phyloP scores from a whole-genome alignment of 2,329 filamentous ascomycete species.

The Ophioceras dolichostomum region DNA sequence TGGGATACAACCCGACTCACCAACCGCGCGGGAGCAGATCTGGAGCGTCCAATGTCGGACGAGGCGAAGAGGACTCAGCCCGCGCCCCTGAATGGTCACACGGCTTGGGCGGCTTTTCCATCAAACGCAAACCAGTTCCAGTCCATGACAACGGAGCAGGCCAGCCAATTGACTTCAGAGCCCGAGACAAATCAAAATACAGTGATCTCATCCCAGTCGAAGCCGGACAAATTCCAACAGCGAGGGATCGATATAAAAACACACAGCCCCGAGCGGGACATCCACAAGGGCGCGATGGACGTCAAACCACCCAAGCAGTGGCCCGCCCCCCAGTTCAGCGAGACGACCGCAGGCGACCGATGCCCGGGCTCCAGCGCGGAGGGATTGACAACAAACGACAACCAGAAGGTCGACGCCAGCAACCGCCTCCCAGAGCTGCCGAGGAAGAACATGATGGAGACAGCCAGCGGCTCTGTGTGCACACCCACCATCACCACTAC shows the following conservation, averaged over 20 bases:
- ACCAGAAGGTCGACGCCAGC: neutral
- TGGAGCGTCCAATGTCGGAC: no score
- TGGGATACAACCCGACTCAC: no score
- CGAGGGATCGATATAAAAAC: no score
- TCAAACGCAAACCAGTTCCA: no score
- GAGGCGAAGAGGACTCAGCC: no score
- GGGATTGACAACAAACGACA: neutral
- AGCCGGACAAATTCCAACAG: constrained; percentile 15
- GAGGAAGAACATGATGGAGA: neutral
- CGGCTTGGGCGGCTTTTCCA: no score
- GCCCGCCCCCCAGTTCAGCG: neutral
- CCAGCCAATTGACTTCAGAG: no score
- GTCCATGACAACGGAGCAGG: no score
- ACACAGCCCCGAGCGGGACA: no score
- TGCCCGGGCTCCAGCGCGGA: neutral
- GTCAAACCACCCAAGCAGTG: neutral
- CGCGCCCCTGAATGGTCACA: no score
- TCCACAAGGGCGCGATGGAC: neutral
- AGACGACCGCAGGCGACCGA: neutral
- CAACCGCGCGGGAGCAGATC: no score
- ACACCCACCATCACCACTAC: constrained; percentile 52
- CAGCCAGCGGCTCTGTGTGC: constrained; percentile 27
- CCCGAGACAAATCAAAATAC: no score
- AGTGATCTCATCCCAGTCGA: constrained; percentile 25
- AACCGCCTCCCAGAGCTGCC: neutral